These are phyloP conservation scores for Blastomyces gilchristii DNA, from an alignment of 2,329 filamentous ascomycete species.

Conservation along the genomic window DNA sequence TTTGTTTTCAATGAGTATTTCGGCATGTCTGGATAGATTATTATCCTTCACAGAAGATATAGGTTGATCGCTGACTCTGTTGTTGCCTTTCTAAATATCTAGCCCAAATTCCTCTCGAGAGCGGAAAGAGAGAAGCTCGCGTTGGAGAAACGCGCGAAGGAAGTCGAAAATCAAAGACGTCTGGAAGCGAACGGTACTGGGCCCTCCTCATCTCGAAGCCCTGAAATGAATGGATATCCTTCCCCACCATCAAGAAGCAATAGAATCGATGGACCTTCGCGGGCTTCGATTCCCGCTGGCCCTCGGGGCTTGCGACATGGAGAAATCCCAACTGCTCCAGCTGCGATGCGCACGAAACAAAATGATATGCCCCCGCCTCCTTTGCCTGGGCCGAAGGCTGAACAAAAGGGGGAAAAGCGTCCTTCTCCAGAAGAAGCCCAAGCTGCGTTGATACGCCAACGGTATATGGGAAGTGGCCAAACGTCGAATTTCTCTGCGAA, in stretches of 20 bases:
- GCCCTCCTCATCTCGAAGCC: slow-evolving; percentile 11
- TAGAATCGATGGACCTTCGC: slow-evolving; percentile 20
- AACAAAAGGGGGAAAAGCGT: slow-evolving; percentile 36
- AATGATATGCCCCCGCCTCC: slow-evolving; percentile 47
- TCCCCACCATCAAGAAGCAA: slow-evolving; percentile 13
- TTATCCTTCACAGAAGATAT: slow-evolving; percentile 8
- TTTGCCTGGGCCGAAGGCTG: slow-evolving; percentile 29
- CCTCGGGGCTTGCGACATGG: slow-evolving; percentile 57
- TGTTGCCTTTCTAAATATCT: slow-evolving; percentile 14
- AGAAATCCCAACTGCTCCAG: slow-evolving; percentile 40
- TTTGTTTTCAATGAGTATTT: slow-evolving; percentile 12
- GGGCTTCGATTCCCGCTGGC: slow-evolving; percentile 52
- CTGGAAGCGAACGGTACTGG: slow-evolving; percentile 28
- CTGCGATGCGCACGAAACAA: slow-evolving; percentile 37
- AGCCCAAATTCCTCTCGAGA: slow-evolving; percentile 77
- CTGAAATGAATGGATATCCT: slow-evolving; percentile 11
- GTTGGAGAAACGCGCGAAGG: slow-evolving; percentile 64
- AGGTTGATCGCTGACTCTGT: slow-evolving; percentile 11
- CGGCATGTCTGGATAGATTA: slow-evolving; percentile 8
- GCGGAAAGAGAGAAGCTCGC: slow-evolving; percentile 71
- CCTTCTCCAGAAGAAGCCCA: slow-evolving; percentile 51
- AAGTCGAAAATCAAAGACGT: slow-evolving; percentile 53
- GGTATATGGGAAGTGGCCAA: slow-evolving; percentile 78
- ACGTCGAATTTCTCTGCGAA: slow-evolving; percentile 88
- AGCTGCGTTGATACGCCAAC: slow-evolving; percentile 60